Conservation (phyloP, 139 green algal genomes). For the Volvox africanus region DNA sequence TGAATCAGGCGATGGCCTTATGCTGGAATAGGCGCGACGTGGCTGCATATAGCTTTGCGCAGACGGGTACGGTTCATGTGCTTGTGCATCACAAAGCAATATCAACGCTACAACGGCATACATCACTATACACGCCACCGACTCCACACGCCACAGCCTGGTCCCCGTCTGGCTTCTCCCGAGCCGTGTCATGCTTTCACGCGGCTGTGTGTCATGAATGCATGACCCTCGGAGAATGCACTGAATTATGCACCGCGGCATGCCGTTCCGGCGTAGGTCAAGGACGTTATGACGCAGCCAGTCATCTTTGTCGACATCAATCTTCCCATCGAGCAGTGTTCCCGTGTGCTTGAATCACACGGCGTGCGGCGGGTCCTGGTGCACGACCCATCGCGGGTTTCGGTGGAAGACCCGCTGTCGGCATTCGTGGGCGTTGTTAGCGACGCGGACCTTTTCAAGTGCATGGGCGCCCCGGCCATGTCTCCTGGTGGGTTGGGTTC, state of each 20-base stretch:
- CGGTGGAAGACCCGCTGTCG: conserved; percentile 28
- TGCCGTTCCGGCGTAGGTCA: not conserved
- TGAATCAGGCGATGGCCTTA: too few relatives aligned
- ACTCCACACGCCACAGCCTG: too few relatives aligned
- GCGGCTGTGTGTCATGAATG: not conserved
- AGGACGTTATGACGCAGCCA: conserved; percentile 62
- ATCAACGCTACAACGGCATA: too few relatives aligned
- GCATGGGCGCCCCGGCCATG: conserved; percentile 43
- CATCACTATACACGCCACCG: too few relatives aligned
- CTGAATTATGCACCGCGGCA: too few relatives aligned
- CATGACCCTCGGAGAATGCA: too few relatives aligned
- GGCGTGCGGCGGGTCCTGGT: conserved; percentile 55
- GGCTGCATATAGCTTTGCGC: too few relatives aligned
- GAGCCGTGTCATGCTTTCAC: not conserved
- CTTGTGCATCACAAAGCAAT: too few relatives aligned
- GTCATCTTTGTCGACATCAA: conserved; percentile 51
- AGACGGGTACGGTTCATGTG: too few relatives aligned
- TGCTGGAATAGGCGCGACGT: too few relatives aligned
- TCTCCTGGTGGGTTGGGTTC: conserved; percentile 2
- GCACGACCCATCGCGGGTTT: conserved; percentile 17
- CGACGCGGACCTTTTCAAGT: conserved; percentile 59
- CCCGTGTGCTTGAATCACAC: not conserved
- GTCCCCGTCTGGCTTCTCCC: too few relatives aligned
- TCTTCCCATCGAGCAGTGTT: conserved; percentile 43
- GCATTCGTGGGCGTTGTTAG: conserved; percentile 55